Percentiles rank a stretch among this genome's conserved stretches.
Evolutionary conservation across 163 green algal species (phyloP).

Genomic region (Chloromonas sp.): DNA sequence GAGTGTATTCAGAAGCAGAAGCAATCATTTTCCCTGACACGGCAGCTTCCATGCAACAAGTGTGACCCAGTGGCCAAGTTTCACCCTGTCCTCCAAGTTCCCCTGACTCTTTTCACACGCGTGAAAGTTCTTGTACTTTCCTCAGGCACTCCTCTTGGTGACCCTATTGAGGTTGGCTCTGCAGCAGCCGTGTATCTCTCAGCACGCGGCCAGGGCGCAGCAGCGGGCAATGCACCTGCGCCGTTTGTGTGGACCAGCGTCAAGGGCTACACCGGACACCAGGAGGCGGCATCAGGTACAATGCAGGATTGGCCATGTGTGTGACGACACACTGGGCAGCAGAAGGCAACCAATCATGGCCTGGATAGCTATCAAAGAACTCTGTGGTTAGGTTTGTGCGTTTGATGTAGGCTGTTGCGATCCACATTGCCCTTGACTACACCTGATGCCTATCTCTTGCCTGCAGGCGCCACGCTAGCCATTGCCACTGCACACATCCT

Average conservation of each 20-base stretch:
- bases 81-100: not conserved
- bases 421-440: not conserved
- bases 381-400: slow-evolving; percentile 7
- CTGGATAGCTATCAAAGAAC: no score
- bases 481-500: slow-evolving; percentile 11
- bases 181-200: slow-evolving; percentile 27
- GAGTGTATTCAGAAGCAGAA: no score
- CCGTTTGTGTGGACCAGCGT: slow-evolving; percentile 44
- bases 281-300: slow-evolving; percentile 51
- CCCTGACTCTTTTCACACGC: not conserved
- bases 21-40: no score
- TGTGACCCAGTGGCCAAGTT: no score
- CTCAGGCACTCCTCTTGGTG: slow-evolving; percentile 53
- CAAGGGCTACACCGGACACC: slow-evolving; percentile 57
- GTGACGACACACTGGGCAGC: not conserved
- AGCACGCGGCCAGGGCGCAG: not conserved
- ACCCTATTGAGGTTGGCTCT: slow-evolving; percentile 71
- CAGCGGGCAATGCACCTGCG: no score
- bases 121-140: not conserved
- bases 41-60: no score
- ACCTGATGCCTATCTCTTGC: not conserved
- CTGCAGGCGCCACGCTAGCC: no score
- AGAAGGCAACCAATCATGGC: no score
- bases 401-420: slow-evolving; percentile 27
- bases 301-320: not conserved